Evolutionary conservation across 768 basidiomycete genomes (phyloP).

Genomic region (Boletus insuetus): DNA sequence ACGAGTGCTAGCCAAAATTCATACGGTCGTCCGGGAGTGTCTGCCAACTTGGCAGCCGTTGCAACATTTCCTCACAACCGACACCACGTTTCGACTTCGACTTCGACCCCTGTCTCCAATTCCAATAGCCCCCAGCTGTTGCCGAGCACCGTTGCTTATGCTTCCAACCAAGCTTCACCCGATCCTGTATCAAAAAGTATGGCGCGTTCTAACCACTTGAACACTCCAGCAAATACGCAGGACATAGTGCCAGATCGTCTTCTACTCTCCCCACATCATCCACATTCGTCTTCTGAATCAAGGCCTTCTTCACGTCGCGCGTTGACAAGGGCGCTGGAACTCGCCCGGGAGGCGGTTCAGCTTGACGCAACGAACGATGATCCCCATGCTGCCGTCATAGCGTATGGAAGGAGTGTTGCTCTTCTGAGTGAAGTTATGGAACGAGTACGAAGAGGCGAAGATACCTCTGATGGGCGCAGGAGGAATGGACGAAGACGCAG

Average conservation of each 20-base stretch:
- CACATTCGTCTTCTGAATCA: conserved; percentile 44
- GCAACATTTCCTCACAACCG: conserved; percentile 60
- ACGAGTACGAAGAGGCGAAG: conserved; percentile 81
- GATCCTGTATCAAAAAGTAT: conserved; percentile 58
- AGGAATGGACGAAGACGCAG: conserved; percentile 65
- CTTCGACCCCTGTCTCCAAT: conserved; percentile 23
- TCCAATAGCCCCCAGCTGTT: conserved; percentile 28
- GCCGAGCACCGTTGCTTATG: conserved; percentile 25
- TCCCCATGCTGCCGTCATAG: conserved; percentile 83
- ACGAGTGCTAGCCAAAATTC: conserved; percentile 34
- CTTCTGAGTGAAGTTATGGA: conserved; percentile 92
- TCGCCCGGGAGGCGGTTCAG: conserved; percentile 86
- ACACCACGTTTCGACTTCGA: conserved; percentile 31
- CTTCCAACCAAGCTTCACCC: conserved; percentile 46
- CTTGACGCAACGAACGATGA: conserved; percentile 88
- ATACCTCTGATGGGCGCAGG: conserved; percentile 65
- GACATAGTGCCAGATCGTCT: conserved; percentile 45
- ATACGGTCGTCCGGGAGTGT: conserved; percentile 35
- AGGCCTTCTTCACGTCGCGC: conserved; percentile 78
- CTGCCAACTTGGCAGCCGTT: conserved; percentile 55
- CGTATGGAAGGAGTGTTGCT: conserved; percentile 84
- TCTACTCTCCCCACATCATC: conserved; percentile 42
- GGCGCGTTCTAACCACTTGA: conserved; percentile 32
- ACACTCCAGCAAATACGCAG: conserved; percentile 27
- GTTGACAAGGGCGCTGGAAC: conserved; percentile 79